Evolutionary conservation across 495 filamentous ascomycete genomes (phyloP), one percentile per base, ranked within the genome.

Genomic region (Penicillium paxilli): DNA sequence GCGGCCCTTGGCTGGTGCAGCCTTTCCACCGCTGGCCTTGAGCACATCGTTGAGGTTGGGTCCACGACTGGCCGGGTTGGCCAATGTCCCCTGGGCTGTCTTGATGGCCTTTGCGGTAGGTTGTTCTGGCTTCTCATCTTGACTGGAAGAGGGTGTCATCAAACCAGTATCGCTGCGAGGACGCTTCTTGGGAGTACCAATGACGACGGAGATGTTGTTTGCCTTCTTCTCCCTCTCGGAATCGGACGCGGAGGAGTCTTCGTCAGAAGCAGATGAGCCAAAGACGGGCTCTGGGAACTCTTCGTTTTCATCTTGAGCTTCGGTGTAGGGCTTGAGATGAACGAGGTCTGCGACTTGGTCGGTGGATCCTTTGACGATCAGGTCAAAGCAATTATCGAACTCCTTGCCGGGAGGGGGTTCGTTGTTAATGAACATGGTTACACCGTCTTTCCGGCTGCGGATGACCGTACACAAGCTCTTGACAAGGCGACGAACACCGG

Each of bases 401-500:
- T 96, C 92, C 58, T 87, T 87, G 21, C 89, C 87, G 10, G 79
- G 76, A 7, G 94, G 94, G 0, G 88, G 82, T 51, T 94, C 90
- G 44, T 90, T 83, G 71, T 97, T 98, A 64, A 98, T 89, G 89
- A 92, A 98, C 38, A 96, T 87, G 1, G 92, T 88, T 42, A 96
- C 78, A n/a, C 94, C 95, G 58, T 94, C 91, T 53, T 88, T 83
- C 42, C 90, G 83, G 60, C 83, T 80, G 51, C 91, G 79, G 47
- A 93, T 88, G 9, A 89, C 79, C 16, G 80, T 81, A 68, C 92
- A 97, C 82, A 98, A 86, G 66, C 96, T 94, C 66, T 88, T 86
- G 44, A 93, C 92, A 44, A 98, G 85, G 32, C 92, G 83, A 53
- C 89, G 84, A 23, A 96, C 89, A 8, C 94, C 94, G 4, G 92